Percentiles rank a stretch among this genome's conserved stretches.
Conservation (phyloP, 495 filamentous ascomycete species). For the Rhypophila decipiens region DNA sequence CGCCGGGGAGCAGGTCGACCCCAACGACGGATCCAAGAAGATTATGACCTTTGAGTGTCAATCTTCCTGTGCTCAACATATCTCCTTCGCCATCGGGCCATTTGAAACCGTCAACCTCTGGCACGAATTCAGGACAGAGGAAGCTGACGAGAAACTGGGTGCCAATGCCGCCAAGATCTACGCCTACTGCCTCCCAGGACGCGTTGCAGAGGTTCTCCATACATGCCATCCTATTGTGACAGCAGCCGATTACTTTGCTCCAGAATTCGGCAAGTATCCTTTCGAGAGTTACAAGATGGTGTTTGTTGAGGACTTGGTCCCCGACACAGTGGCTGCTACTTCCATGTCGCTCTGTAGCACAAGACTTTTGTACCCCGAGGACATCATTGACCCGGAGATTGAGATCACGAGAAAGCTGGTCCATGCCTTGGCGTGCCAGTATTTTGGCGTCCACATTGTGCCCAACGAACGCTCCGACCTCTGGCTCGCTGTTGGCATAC, state of each 20-base stretch:
- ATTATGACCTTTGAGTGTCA: conserved; percentile 71
- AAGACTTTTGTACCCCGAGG: conserved; percentile 72
- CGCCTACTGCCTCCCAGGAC: conserved; percentile 83
- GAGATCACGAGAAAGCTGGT: conserved; percentile 69
- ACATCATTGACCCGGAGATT: conserved; percentile 76
- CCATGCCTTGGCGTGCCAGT: conserved; percentile 84
- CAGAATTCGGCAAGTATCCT: conserved; percentile 79
- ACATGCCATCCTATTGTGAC: conserved; percentile 54
- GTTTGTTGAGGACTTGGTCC: conserved; percentile 81
- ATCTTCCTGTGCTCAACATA: conserved; percentile 69
- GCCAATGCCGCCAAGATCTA: conserved; percentile 76
- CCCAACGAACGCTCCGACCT: conserved; percentile 71
- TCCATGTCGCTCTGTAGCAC: conserved; percentile 83
- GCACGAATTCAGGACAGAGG: conserved; percentile 77
- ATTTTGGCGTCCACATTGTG: conserved; percentile 84
- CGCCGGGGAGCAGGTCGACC: conserved; percentile 71
- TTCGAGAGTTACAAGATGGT: conserved; percentile 84
- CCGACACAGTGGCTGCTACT: conserved; percentile 67
- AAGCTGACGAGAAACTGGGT: conserved; percentile 84
- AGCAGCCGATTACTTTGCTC: conserved; percentile 79
- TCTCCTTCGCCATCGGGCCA: conserved; percentile 87
- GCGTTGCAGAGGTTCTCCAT: conserved; percentile 71
- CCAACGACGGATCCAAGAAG: conserved; percentile 68
- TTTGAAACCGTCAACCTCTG: conserved; percentile 87
- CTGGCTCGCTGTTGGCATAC: conserved; percentile 88